These are phyloP conservation scores for Mycotypha africana DNA, from an alignment of 371 early-diverging fungal genomes.

Conservation along the genomic window DNA sequence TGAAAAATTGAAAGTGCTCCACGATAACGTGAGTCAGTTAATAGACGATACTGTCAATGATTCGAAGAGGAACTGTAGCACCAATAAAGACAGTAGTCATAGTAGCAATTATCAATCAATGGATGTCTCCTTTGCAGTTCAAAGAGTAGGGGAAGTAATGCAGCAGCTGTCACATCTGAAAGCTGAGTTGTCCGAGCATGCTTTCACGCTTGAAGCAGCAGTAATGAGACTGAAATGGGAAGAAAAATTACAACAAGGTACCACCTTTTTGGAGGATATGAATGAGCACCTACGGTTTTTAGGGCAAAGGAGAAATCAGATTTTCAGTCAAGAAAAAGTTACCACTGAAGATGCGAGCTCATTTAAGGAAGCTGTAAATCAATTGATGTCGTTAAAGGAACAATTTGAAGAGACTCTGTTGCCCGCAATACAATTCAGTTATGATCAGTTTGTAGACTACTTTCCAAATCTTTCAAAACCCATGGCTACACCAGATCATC, in stretches of 20 bases:
- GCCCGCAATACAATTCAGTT: slow-evolving; percentile 23
- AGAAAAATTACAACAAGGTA: slow-evolving; percentile 18
- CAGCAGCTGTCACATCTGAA: slow-evolving; percentile 25
- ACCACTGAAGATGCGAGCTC: slow-evolving; percentile 10
- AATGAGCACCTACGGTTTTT: slow-evolving; percentile 29
- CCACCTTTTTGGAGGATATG: slow-evolving; percentile 25
- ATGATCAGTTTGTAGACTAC: slow-evolving; percentile 29
- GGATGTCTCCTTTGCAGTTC: slow-evolving; percentile 24
- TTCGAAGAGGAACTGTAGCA: slow-evolving; percentile 14
- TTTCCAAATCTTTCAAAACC: slow-evolving; percentile 32
- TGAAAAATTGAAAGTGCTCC: slow-evolving; percentile 18
- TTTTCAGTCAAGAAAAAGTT: slow-evolving; percentile 23
- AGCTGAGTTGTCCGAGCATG: slow-evolving; percentile 24
- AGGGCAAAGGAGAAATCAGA: slow-evolving; percentile 20
- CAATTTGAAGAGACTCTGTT: slow-evolving; percentile 17
- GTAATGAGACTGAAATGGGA: slow-evolving; percentile 26
- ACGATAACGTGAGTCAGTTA: slow-evolving; percentile 28
- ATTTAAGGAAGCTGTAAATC: slow-evolving; percentile 18
- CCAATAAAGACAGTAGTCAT: too few relatives aligned
- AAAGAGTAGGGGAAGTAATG: slow-evolving; percentile 30
- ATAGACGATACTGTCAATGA: slow-evolving; percentile 22
- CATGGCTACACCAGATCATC: slow-evolving; percentile 36
- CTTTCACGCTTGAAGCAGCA: slow-evolving; percentile 31
- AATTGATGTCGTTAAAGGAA: slow-evolving; percentile 17
- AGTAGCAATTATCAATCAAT: too few relatives aligned